Conservation (phyloP, 2,329 filamentous ascomycete species). For the Exophiala bonariae region DNA sequence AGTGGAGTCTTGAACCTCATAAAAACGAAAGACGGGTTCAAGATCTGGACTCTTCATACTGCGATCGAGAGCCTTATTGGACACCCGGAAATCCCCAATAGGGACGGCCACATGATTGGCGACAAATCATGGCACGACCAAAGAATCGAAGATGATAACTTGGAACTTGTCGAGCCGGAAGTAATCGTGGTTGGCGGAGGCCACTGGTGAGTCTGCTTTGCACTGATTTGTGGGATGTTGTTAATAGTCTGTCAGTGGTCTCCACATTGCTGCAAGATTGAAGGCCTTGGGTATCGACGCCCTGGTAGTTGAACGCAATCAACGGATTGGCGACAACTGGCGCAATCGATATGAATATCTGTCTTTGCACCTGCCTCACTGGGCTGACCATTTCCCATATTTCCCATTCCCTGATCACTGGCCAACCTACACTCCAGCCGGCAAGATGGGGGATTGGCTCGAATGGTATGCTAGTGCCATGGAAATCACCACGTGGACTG, state of each 20-base stretch:
- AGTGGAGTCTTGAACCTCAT: no score
- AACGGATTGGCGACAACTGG: constrained; percentile 64
- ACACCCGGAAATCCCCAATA: no score
- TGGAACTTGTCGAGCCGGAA: constrained; percentile 53
- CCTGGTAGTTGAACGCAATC: constrained; percentile 59
- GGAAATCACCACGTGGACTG: constrained; percentile 67
- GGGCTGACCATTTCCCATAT: constrained; percentile 55
- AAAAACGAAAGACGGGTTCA: no score
- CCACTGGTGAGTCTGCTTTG: constrained; percentile 11
- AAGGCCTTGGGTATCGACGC: constrained; percentile 57
- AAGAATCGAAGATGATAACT: no score
- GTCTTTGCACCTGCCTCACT: constrained; percentile 67
- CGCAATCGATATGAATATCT: constrained; percentile 53
- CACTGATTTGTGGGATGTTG: background rate
- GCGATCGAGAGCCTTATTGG: no score
- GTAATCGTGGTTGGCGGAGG: constrained; percentile 61
- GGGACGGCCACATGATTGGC: no score
- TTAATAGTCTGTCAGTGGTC: constrained; percentile 38
- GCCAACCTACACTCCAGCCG: constrained; percentile 70
- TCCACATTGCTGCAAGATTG: constrained; percentile 58
- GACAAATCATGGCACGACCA: no score
- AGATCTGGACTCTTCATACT: no score
- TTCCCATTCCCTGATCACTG: constrained; percentile 63
- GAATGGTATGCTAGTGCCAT: constrained; percentile 63
- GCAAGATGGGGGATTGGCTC: constrained; percentile 68